Percentiles rank a stretch among this genome's conserved stretches.
phyloP scores from a whole-genome alignment of 2,329 filamentous ascomycete genomes.

The Trichoderma endophyticum region DNA sequence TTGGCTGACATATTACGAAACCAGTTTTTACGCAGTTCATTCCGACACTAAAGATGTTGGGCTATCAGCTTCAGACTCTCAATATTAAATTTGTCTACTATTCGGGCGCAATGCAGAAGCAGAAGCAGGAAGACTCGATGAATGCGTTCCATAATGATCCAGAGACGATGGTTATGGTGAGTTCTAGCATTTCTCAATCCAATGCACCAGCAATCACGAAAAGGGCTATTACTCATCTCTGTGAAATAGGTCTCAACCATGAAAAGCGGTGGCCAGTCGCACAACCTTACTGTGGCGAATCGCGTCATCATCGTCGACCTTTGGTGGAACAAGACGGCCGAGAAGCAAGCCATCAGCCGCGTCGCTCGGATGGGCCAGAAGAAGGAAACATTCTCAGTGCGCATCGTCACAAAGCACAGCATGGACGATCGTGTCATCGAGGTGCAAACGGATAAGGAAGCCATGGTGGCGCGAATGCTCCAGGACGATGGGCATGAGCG shows the following conservation, averaged over 20 bases:
- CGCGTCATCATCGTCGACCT: conserved; percentile 53
- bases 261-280: conserved; percentile 35
- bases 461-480: not conserved
- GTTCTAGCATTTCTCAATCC: accelerated
- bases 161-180: not conserved
- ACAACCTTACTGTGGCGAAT: conserved; percentile 45
- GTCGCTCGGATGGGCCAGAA: conserved; percentile 58
- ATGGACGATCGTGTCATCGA: not conserved
- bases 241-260: conserved; percentile 24
- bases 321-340: conserved; percentile 60
- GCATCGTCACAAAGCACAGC: not conserved
- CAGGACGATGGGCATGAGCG: not conserved
- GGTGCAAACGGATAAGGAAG: not conserved
- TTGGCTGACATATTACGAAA: not conserved
- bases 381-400: not conserved
- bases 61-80: not conserved
- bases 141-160: not conserved
- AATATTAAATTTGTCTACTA: not conserved
- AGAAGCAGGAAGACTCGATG: not conserved
- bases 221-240: not conserved
- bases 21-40: not conserved
- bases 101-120: not conserved
- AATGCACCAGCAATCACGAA: no score
- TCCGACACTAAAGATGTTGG: not conserved
- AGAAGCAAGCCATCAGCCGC: conserved; percentile 61